Base-by-base conservation (phyloP, 106 monocot genomes). In the Dioscorea alata region DNA sequence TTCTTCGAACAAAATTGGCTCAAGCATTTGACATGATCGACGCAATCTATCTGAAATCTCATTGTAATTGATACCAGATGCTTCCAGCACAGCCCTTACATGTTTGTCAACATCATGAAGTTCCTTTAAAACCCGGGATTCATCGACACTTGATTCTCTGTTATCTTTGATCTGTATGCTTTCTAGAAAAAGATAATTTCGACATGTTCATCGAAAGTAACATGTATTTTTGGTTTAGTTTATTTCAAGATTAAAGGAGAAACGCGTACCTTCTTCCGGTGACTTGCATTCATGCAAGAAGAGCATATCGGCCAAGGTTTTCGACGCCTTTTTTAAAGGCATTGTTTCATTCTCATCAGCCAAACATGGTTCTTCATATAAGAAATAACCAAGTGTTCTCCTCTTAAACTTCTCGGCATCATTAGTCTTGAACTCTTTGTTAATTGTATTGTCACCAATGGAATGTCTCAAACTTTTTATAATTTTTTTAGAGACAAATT, bases 1-100 rank as follows among this genome's bases (percentile, higher is more conserved):
- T 72, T 83, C 82, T 66, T 66, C 48, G 31, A 70, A 77, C 23
- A 75, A 20, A 17, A 77, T 72, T 53, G 74, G 72, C 14, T 66
- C 65, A 6, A 82, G 76, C 31, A 89, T 71, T 21, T 74, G 75
- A 62, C 80, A 67, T 16, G 49, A 63, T 23, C 63, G 32, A 66
- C 63, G 53, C 69, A 61, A 71, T 58, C 60, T 65, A 20, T 76
- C 74, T 51, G 52, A 60, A 74, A 28, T 68, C 19, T 32, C 23
- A 52, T 70, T 54, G 60, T 48, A 64, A 42, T 52, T 57, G 64
- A 78, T 61, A 35, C 71, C 81, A 23, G 81, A 74, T 34, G 58
- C 66, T 42, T 72, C 71, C 64, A 82, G 10, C 21, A 79, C 59
- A 64, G 63, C 56, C 67, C 33, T 60, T 20, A 67, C 75, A 35